Evolutionary conservation across 2,329 filamentous ascomycete genomes (phyloP), one percentile per base, ranked within the genome.

Genomic region (Phialophora tarda): DNA sequence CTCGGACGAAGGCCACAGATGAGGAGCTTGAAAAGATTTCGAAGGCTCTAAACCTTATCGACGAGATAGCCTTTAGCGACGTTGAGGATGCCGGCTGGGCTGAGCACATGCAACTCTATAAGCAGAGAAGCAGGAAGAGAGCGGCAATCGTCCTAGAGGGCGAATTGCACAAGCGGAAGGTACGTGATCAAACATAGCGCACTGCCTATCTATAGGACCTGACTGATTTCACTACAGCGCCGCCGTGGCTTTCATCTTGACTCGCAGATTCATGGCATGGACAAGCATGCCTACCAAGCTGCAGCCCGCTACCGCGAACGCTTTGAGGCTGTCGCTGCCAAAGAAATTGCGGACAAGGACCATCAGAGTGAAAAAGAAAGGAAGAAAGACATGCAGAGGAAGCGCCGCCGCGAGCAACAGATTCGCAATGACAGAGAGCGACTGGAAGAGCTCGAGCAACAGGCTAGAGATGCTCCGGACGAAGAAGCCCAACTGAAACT

Each of bases 351-450:
- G 71, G 90, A 93, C 68, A 92, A 92, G 71, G 94, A 97, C 77
- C 84, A 97, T 7, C 90, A 91, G 67, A 93, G 94, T 68, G 95
- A 99, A 79, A 99, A 99, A 81, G 95, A 99, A 80, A 92, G 95
- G 71, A 99, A 99, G 83, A 99, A 99, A 82, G 95, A 99, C 76
- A 98, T 99, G 92, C 95, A 99, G 78, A 91, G 95, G 70, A 99
- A 98, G 82, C 88, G 95, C 67, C 89, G 95, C 51, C 90, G 95
- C 21, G 94, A 98, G 77, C 97, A 97, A 84, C 93, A 93, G 3
- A 90, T 96, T 66, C 94, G 93, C 6, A 91, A 96, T 73, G 94
- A 97, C 73, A 83, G 84, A 76, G 89, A 93, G 76, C 95, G 96
- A 80, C 91, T 95, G 70, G 87, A 90, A 3, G 87, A 90, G 71